Base-by-base conservation (phyloP, 2,329 filamentous ascomycete genomes). In the Lasiodiplodia hormozganensis region DNA sequence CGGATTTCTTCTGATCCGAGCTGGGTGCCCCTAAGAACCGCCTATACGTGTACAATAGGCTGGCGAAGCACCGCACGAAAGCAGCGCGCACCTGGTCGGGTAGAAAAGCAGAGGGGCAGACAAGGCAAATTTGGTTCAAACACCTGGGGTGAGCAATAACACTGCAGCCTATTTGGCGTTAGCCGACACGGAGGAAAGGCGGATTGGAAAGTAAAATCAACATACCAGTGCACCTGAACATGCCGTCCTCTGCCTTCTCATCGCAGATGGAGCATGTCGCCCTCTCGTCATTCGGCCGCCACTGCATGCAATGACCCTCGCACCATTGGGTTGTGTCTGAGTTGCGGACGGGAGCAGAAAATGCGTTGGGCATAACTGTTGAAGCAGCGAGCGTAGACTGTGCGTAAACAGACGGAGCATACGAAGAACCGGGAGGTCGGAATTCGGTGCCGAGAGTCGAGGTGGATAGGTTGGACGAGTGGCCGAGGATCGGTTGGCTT, bases 361-460 rank as follows among this genome's bases (percentile, higher is more conserved):
- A 86, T 86, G 94, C 91, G 73, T 90, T 92, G 43, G 93, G 92
- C 92, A 96, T 94, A 73, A 96, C 89, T 2, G 92, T 96, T 7
- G 92, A 94, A 8, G 92, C 92, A 2, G 92, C 92, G 56, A 96
- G 82, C 0, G 93, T 96, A n/a, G 92, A 95, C 74, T 92, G 91
- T 0, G 92, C 92, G 75, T 96, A 96, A 2, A 92, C 89, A 2
- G 92, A 95, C 3, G 92, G 92, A 5, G 92, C 92, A 77, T 96
- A 96, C 31, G 76, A 80, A 54, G 79, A 81, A 36, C 52, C 38
- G 14, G 73, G 74, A 10, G 89, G 88, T 57, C 82, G 83, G 40
- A 79, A 77, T 68, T 85, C 84, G 70, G 80, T 77, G 68, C 80
- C 84, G 38, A 88, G 75, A 4, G 85, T 89, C 31, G 91, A 92